Evolutionary conservation across 257 asterid species (phyloP).

Genomic region (Lavandula angustifolia): DNA sequence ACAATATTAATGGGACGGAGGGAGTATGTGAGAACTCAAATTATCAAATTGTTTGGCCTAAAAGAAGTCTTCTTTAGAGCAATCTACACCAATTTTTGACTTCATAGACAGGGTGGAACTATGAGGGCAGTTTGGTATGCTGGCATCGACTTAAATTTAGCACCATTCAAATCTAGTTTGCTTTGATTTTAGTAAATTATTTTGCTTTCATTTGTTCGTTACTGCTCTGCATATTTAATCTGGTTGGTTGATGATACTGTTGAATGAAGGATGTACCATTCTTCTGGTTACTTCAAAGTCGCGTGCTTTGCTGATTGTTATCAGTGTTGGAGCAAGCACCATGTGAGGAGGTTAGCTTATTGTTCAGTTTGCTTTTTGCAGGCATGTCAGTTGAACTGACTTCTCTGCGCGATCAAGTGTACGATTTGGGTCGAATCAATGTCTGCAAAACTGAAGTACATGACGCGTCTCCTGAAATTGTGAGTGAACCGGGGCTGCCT

Average conservation of each 20-base stretch:
- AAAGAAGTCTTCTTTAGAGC: too few species aligned
- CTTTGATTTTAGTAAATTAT: background rate
- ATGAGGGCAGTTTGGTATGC: too few species aligned
- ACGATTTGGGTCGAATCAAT: slow-evolving; percentile 58
- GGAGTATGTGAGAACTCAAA: slow-evolving; percentile 3
- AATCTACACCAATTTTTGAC: too few species aligned
- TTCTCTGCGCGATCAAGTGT: slow-evolving; percentile 52
- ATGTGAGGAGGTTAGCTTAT: background rate
- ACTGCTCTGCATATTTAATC: background rate
- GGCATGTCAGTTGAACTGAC: slow-evolving; percentile 66
- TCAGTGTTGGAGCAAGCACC: background rate
- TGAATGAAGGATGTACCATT: slow-evolving; percentile 4
- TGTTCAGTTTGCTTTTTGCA: slow-evolving; percentile 34
- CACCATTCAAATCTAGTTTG: background rate
- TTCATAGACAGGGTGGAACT: background rate
- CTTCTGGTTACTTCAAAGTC: slow-evolving; percentile 11
- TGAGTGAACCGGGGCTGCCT: slow-evolving; percentile 33
- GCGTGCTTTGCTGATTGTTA: slow-evolving; percentile 1
- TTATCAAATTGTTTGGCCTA: slow-evolving; percentile 3
- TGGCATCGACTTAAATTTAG: background rate
- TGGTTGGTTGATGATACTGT: background rate
- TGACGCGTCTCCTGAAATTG: slow-evolving; percentile 41
- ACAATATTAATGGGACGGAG: too few species aligned
- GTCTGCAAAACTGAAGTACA: slow-evolving; percentile 46
- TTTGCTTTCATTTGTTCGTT: slow-evolving; percentile 2